These are phyloP conservation scores for Colletotrichum nymphaeae DNA, from an alignment of 2,329 filamentous ascomycete species.

Conservation along the genomic window DNA sequence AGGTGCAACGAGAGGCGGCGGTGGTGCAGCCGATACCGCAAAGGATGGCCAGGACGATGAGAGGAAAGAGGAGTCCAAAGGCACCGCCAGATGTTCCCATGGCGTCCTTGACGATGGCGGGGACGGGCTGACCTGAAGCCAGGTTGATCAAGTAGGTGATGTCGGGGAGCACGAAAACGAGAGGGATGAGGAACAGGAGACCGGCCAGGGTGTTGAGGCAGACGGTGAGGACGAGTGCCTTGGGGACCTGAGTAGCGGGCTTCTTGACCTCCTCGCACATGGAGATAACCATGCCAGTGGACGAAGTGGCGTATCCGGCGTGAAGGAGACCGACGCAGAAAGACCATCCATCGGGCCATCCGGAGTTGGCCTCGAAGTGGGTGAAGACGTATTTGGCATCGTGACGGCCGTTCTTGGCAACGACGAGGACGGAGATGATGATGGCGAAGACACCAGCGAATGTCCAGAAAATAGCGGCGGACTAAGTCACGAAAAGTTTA, in stretches of 20 bases:
- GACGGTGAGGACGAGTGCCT: conserved; percentile 77
- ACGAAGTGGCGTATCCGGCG: conserved; percentile 79
- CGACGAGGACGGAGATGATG: conserved; percentile 68
- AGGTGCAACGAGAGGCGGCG: conserved; percentile 74
- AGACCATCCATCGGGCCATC: conserved; percentile 78
- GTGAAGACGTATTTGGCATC: conserved; percentile 72
- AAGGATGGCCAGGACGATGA: conserved; percentile 74
- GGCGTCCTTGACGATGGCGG: conserved; percentile 71
- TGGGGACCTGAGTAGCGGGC: conserved; percentile 75
- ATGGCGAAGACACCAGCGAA: conserved; percentile 77
- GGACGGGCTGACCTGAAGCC: conserved; percentile 70
- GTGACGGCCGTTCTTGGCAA: conserved; percentile 76
- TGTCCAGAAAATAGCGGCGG: conserved; percentile 80
- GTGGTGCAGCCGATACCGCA: conserved; percentile 79
- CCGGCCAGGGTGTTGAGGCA: conserved; percentile 75
- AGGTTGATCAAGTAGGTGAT: conserved; percentile 65
- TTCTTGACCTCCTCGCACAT: conserved; percentile 81
- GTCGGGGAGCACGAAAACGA: conserved; percentile 77
- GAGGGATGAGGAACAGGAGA: conserved; percentile 74
- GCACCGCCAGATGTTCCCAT: conserved; percentile 70
- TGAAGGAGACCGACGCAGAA: conserved; percentile 80
- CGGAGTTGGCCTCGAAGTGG: conserved; percentile 75
- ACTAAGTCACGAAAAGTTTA: conserved; percentile 53
- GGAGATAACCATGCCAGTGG: conserved; percentile 83
- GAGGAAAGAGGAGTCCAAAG: conserved; percentile 71